Conservation (phyloP, 1,284 basidiomycete species). For the Sutorius eximius region DNA sequence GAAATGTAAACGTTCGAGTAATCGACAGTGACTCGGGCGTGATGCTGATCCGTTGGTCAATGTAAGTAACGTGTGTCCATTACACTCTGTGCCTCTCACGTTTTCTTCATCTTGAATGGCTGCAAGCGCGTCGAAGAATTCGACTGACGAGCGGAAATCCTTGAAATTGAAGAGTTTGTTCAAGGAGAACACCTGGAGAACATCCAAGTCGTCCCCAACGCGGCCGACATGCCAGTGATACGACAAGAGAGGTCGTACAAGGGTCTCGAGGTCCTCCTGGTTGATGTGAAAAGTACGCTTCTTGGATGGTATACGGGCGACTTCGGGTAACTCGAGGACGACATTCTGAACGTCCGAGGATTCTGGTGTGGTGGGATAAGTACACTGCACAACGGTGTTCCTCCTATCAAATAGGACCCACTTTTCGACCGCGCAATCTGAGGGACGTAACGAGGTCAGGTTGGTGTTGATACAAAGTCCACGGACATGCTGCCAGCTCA, state of each 20-base stretch:
- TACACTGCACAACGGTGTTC: not conserved
- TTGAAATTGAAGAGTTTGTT: constrained; percentile 33
- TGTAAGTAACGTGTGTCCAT: not conserved
- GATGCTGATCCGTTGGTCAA: constrained; percentile 23
- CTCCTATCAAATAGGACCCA: constrained; percentile 5
- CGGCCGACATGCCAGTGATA: constrained; percentile 36
- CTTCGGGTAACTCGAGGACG: constrained; percentile 23
- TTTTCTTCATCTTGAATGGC: constrained; percentile 32
- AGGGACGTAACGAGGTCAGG: not conserved
- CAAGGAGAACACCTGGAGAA: constrained; percentile 16
- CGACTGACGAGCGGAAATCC: constrained; percentile 21
- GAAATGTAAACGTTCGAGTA: constrained; percentile 31
- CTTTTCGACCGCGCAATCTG: constrained; percentile 26
- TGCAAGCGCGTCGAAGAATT: constrained; percentile 32
- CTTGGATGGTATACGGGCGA: constrained; percentile 28
- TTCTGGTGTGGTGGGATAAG: constrained; percentile 11
- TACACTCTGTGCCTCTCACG: constrained; percentile 24
- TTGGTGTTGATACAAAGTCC: not conserved
- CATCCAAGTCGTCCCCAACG: constrained; percentile 7
- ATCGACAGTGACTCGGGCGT: constrained; percentile 31
- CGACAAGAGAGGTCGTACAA: constrained; percentile 34
- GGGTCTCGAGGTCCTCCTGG: constrained; percentile 33
- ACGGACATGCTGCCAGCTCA: constrained; percentile 11
- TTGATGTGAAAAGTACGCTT: constrained; percentile 32
- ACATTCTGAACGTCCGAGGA: constrained; percentile 20